Evolutionary conservation across 139 green algal species (phyloP), one percentile per base, ranked within the genome.

Genomic region (Tetraselmis chui): DNA sequence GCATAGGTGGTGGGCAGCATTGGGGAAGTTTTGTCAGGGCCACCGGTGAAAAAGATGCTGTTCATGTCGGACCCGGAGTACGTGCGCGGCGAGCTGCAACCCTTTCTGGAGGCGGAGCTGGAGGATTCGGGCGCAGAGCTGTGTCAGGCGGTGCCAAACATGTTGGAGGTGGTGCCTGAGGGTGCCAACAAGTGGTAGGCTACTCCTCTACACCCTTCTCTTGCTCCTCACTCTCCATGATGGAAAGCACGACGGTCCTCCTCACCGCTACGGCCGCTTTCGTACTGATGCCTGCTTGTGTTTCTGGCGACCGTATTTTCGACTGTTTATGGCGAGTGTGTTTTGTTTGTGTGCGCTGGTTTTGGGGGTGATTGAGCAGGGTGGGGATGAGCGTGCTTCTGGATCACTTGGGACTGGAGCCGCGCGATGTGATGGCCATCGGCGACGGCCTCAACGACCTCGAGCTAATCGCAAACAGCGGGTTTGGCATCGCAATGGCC

Each of bases 381-480:
- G 28, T 74, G 1, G 87, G 84, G 25, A 74, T 93, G 29, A 28
- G 83, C 30, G 29, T 81, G 28, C 83, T 98, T 58, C 81, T 96
- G 76, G 58, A 79, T 0, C 80, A 92, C 78, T 79, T 95, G 80
- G 83, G 79, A 1, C 25, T 95, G 1, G 45, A 81, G 1, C 24
- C 59, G 1, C 27, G 76, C 1, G 22, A 85, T 23, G 76, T 97
- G 1, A 95, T 99, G 90, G 94, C 96, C 0, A 87, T 98, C 1
- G 96, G 96, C 0, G 96, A 99, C 83, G 96, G 96, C 23, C 85
- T 91, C 77, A 98, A 98, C 84, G 95, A 98, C 79, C 83, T 95
- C 59, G 88, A 94, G 25, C 91, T 98, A 87, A 83, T 98, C 23
- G 27, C 81, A 0, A 82, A 85, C 26, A 94, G 86, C 2, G 96